Base-by-base conservation (phyloP, 2,329 filamentous ascomycete genomes). In the Aspergillus jensenii region DNA sequence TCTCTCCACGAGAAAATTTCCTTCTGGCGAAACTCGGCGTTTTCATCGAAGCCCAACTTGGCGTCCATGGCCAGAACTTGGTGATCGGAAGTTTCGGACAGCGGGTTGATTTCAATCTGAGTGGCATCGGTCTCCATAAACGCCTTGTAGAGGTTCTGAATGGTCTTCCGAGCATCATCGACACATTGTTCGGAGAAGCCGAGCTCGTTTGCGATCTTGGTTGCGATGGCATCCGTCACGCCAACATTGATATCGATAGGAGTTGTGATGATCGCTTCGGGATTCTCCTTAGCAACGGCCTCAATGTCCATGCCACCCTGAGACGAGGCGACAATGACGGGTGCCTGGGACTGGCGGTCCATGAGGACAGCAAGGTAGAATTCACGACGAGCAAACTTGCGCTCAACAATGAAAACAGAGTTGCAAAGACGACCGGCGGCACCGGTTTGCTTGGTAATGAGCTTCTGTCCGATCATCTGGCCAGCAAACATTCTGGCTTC, bases 221-320 rank as follows among this genome's bases (percentile, higher is more conserved):
- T 87, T 61, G 93, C 95, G 66, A 98, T 93, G 64, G 96, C 91
- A 79, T 98, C 93, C 51, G 95, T 98, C 63, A 99, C 95, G 70
- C 95, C 95, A 66, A 84, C 83, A 78, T 98, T 90, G 82, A 99
- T 97, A 79, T 98, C 87, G 71, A 99, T 89, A 72, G 90, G 87
- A 67, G 91, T 96, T 69, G 93, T 97, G 79, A 88, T 89, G 81
- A 99, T 99, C 68, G 95, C 95, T 9, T 95, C 91, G 61, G 95
- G 95, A 81, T 85, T 91, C 83, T 99, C 95, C 86, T 98, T 99
- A 75, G 95, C 95, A 68, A 99, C 95, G 53, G 90, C 87, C 85
- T 99, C 95, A 71, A 99, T 99, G 78, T 99, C 95, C 91, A 99
- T 96, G 76, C 95, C 95, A 78, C 95, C 95, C 81, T 99, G 95